These are phyloP conservation scores for Fusarium irregulare DNA, from an alignment of 2,329 filamentous ascomycete species.

Conservation along the genomic window DNA sequence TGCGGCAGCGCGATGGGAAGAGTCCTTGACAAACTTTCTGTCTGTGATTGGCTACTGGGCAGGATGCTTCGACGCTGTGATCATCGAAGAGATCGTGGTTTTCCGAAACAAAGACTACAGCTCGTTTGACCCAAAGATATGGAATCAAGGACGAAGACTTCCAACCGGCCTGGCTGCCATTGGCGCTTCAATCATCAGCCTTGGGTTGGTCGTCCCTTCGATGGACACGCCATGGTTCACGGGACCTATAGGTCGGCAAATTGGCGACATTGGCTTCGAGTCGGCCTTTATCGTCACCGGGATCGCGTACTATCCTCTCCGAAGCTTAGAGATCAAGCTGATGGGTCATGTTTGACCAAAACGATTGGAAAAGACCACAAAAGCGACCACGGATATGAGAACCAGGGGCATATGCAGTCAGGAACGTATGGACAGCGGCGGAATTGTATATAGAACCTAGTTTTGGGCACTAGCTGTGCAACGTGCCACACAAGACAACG, in stretches of 20 bases:
- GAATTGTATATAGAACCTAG: constrained; percentile 29
- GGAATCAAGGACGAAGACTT: constrained; percentile 57
- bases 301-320: constrained; percentile 56
- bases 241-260: constrained; percentile 56
- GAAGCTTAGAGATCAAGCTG: constrained; percentile 48
- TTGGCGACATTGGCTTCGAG: constrained; percentile 61
- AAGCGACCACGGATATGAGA: no score
- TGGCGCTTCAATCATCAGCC: constrained; percentile 55
- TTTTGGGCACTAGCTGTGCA: constrained; percentile 49
- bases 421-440: background rate
- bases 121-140: constrained; percentile 55
- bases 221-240: constrained; percentile 59
- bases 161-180: constrained; percentile 58
- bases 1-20: constrained; percentile 56
- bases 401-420: no score
- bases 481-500: constrained; percentile 80
- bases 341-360: constrained; percentile 39
- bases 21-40: constrained; percentile 58
- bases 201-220: constrained; percentile 56
- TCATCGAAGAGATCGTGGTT: constrained; percentile 57
- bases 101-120: constrained; percentile 56
- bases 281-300: constrained; percentile 56
- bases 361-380: background rate
- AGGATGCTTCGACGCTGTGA: constrained; percentile 56
- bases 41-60: constrained; percentile 60